phyloP scores from a whole-genome alignment of 768 basidiomycete species.

The Porphyrellus cyaneotinctus region DNA sequence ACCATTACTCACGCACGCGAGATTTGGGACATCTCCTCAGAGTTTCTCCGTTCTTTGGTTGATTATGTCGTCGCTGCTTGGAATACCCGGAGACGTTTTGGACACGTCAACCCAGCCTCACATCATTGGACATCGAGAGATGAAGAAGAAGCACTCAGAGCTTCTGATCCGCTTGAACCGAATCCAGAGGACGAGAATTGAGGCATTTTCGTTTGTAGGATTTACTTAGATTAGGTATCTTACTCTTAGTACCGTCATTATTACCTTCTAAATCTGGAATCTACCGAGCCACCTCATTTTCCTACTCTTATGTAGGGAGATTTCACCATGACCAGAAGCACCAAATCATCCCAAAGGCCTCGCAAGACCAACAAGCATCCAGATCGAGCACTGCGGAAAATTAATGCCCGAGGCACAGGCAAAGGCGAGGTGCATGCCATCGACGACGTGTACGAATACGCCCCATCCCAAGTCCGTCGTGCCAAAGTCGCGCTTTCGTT shows the following conservation, averaged over 20 bases:
- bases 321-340: conserved; percentile 17
- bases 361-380: conserved; percentile 33
- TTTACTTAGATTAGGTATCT: conserved; percentile 3
- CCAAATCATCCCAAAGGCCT: conserved; percentile 12
- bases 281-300: conserved; percentile 14
- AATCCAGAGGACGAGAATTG: background rate
- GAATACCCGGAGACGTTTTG: conserved; percentile 15
- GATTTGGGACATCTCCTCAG: conserved; percentile 19
- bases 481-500: conserved; percentile 51
- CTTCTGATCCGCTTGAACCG: conserved; percentile 23
- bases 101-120: conserved; percentile 21
- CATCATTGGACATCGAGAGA: conserved; percentile 33
- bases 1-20: conserved; percentile 28
- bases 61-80: conserved; percentile 11
- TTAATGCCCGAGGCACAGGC: background rate
- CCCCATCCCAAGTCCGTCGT: conserved; percentile 45
- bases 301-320: background rate
- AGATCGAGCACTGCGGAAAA: conserved; percentile 47
- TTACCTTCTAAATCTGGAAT: conserved; percentile 25
- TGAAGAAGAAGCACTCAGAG: conserved; percentile 26
- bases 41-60: conserved; percentile 13
- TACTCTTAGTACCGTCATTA: too few species aligned
- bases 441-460: conserved; percentile 64
- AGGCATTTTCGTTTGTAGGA: conserved; percentile 9
- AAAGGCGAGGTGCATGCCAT: conserved; percentile 28